Base-by-base conservation (phyloP, 805 yeast species). In the Candida ponderosae region DNA sequence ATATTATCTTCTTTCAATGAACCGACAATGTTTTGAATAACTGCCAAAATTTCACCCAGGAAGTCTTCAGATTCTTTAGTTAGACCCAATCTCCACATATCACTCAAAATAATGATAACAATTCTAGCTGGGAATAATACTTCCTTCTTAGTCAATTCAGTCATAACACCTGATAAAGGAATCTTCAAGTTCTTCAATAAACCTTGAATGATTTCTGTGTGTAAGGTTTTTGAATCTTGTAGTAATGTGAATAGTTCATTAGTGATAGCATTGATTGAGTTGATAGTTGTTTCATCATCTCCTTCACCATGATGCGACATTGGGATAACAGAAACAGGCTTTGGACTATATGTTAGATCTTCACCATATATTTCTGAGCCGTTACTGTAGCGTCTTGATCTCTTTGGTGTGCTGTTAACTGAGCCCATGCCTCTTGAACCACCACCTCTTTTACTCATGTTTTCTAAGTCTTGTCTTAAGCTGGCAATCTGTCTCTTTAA, bases 31-130 rank as follows among this genome's bases (percentile, higher is more conserved):
- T 75, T 77, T 65, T 90, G 97, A 48, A 93, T 87, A 2, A 84
- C 82, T 21, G 85, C 76, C 56, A 90, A 71, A 3, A 88, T 94
- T 56, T 83, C 89, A 33, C 96, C 96, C 43, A 93, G 66, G 56
- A 93, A 84, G 39, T 78, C 79, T 65, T 93, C 97, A 55, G 90
- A 79, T 60, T 90, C 96, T 47, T 82, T 78, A 14, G 96, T 87
- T 51, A 88, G 73, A 2, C 97, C 97, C 34, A 90, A 70, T 62
- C 97, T 76, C 98, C 98, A 93, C 97, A 93, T 88, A 60, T 93
- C 98, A 52, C 94, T 81, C 45, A 90, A 68, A 26, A 90, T 81
- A 46, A 93, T 82, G 53, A 93, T 90, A 53, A 93, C 79, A 46
- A 93, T 86, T 68, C 96, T 79, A 2, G 97, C 93, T 20, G 98